Conservation (phyloP, 164 flowering plant species). For the Cinnamomum micranthum region DNA sequence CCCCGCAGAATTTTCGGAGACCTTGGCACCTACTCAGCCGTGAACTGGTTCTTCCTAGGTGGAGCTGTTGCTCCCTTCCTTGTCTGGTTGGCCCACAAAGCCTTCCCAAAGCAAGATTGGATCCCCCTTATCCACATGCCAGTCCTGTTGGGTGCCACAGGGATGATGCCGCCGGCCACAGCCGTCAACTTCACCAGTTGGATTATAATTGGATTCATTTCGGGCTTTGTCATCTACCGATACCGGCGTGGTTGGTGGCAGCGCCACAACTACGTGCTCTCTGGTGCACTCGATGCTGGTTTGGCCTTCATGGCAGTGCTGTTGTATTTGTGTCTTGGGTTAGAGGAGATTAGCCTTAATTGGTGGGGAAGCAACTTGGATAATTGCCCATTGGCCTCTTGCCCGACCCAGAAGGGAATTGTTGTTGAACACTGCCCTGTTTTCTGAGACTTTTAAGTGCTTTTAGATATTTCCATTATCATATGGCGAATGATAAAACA, state of each 20-base stretch:
- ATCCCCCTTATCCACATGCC: conserved; percentile 76
- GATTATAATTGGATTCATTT: conserved; percentile 63
- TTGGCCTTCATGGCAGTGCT: conserved; percentile 84
- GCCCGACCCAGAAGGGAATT: conserved; percentile 73
- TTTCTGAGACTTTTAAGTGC: conserved; percentile 11
- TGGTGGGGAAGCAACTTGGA: conserved; percentile 88
- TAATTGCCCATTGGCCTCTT: conserved; percentile 65
- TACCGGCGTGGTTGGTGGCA: conserved; percentile 69
- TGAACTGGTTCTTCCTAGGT: conserved; percentile 79
- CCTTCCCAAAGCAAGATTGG: conserved; percentile 74
- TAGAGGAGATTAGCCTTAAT: conserved; percentile 35
- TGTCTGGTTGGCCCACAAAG: conserved; percentile 59
- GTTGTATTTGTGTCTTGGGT: conserved; percentile 51
- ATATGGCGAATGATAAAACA: not conserved
- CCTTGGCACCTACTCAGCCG: conserved; percentile 42
- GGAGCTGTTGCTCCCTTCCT: conserved; percentile 76
- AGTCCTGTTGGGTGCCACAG: conserved; percentile 59
- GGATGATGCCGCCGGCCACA: conserved; percentile 74
- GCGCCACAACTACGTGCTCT: conserved; percentile 66
- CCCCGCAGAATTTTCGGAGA: conserved; percentile 78
- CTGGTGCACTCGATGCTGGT: conserved; percentile 85
- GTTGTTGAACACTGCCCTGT: conserved; percentile 62
- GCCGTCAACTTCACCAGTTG: conserved; percentile 73
- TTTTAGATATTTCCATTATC: too few species aligned
- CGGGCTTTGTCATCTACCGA: conserved; percentile 58